A percentile compares a stretch with the other conserved stretches of the same genome.
Evolutionary conservation across 1,139 yeast genomes (phyloP).

Genomic region (Meyerozyma carpophila): DNA sequence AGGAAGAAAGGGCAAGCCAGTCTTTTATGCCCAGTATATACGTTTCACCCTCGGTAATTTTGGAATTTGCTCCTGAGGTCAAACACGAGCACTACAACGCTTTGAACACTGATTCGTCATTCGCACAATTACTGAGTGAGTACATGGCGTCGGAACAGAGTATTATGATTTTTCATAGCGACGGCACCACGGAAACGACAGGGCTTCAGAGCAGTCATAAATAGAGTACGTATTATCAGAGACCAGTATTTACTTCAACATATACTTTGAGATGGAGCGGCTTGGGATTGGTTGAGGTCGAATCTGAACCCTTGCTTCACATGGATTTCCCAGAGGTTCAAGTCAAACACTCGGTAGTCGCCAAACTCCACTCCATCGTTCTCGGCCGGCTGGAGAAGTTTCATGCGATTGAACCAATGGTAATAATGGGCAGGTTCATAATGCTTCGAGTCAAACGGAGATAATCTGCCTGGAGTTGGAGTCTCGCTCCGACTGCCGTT

Average conservation of each 20-base stretch:
- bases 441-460: background rate
- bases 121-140: background rate
- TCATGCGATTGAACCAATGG: constrained; percentile 37
- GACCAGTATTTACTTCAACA: constrained; percentile 6
- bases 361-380: constrained; percentile 23
- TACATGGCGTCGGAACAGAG: background rate
- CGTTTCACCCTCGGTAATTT: background rate
- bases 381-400: constrained; percentile 12
- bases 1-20: background rate
- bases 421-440: constrained; percentile 11
- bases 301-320: constrained; percentile 34
- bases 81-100: background rate
- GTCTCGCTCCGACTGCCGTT: background rate
- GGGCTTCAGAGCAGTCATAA: background rate
- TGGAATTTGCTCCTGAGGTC: background rate
- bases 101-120: background rate
- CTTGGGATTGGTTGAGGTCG: constrained; percentile 26
- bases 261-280: constrained; percentile 24
- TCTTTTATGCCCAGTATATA: background rate
- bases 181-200: background rate
- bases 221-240: background rate
- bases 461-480: background rate
- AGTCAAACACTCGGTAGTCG: constrained; percentile 42
- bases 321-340: constrained; percentile 39
- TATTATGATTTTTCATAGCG: background rate